Percentiles rank a stretch among this genome's conserved stretches.
Conservation (phyloP, 2,329 filamentous ascomycete genomes). For the Aspergillus sp. region DNA sequence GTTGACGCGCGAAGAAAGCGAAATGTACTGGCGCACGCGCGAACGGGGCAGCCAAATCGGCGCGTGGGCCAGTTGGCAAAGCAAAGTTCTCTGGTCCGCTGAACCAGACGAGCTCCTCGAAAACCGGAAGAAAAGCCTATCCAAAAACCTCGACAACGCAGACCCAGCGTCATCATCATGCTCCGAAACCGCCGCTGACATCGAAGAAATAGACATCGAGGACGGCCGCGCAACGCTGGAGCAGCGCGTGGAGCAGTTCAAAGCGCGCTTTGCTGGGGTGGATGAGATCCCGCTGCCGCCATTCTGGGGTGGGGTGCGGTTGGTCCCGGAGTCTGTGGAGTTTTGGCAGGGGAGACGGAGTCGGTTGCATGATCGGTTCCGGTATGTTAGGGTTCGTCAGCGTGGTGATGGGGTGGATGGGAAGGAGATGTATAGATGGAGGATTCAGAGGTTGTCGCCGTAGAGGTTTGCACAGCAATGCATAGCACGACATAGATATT, state of each 20-base stretch:
- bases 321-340: constrained; percentile 79
- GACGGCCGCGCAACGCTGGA: constrained; percentile 70
- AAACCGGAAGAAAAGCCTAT: constrained; percentile 16
- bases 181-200: constrained; percentile 19
- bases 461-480: constrained; percentile 5
- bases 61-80: constrained; percentile 90
- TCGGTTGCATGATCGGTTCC: constrained; percentile 86
- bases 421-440: constrained; percentile 38
- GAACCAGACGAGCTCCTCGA: constrained; percentile 19
- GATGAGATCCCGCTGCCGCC: constrained; percentile 82
- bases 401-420: constrained; percentile 33
- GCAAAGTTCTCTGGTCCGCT: constrained; percentile 54
- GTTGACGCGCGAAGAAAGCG: constrained; percentile 61
- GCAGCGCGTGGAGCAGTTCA: constrained; percentile 65
- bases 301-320: constrained; percentile 87
- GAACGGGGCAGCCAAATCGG: constrained; percentile 77
- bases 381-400: constrained; percentile 65
- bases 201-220: constrained; percentile 39
- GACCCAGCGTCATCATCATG: not conserved
- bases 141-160: constrained; percentile 5
- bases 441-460: constrained; percentile 34
- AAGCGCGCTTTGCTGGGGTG: constrained; percentile 63
- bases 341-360: constrained; percentile 93
- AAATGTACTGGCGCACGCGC: constrained; percentile 55
- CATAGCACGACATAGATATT: not conserved